Percentiles rank a stretch among this genome's conserved stretches.
Conservation (phyloP, 441 rosid genomes). For the Bocquillonia castaneifolia region DNA sequence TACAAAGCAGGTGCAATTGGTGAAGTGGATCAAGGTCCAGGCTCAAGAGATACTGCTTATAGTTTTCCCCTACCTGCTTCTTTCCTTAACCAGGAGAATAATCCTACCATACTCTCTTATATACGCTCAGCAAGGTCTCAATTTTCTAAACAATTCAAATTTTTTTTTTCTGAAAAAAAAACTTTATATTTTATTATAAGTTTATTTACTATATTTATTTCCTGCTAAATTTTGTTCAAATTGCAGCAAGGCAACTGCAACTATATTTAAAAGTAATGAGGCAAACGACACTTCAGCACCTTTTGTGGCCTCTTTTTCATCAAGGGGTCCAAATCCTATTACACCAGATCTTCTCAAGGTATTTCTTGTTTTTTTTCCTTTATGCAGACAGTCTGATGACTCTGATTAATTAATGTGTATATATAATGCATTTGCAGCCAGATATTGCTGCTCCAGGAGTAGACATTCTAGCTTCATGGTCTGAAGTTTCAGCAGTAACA, state of each 20-base stretch:
- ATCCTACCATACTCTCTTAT: slow-evolving; percentile 17
- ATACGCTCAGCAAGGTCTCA: too few relatives aligned
- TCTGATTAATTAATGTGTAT: too few relatives aligned
- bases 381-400: too few relatives aligned
- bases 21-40: slow-evolving; percentile 25
- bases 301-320: slow-evolving; percentile 38
- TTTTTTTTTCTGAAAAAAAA: too few relatives aligned
- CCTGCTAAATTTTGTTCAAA: background rate
- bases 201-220: too few relatives aligned
- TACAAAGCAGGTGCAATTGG: slow-evolving; percentile 22
- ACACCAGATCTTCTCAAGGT: slow-evolving; percentile 46
- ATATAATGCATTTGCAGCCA: slow-evolving; percentile 30
- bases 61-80: slow-evolving; percentile 32
- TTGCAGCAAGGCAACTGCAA: slow-evolving; percentile 37
- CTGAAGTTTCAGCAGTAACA: slow-evolving; percentile 19
- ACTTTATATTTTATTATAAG: too few relatives aligned
- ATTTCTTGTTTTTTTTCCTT: background rate
- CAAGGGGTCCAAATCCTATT: slow-evolving; percentile 47
- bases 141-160: too few relatives aligned
- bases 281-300: slow-evolving; percentile 31
- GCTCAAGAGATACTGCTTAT: slow-evolving; percentile 38
- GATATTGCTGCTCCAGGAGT: slow-evolving; percentile 50
- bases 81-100: background rate
- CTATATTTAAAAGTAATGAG: slow-evolving; percentile 29
- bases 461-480: slow-evolving; percentile 54